Evolutionary conservation across 139 green algal genomes (phyloP), one percentile per base, ranked within the genome.

Genomic region (Volvox africanus): DNA sequence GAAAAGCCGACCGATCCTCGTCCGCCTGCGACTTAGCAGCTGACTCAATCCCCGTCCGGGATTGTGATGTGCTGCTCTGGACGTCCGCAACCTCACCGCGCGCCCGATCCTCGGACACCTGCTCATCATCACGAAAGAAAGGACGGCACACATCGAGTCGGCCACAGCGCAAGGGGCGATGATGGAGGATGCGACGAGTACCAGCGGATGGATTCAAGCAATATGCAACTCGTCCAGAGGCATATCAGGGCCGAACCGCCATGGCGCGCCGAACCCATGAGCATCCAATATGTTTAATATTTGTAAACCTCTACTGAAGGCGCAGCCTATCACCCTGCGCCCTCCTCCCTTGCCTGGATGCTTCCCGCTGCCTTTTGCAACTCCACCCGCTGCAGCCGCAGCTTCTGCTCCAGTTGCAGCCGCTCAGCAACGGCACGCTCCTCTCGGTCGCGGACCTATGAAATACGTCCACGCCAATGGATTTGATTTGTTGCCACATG

Each of bases 301-400:
- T n/a, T n/a, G n/a, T n/a, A n/a, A n/a, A n/a, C n/a, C n/a, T n/a
- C n/a, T n/a, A n/a, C n/a, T n/a, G n/a, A n/a, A n/a, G n/a, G n/a
- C n/a, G n/a, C n/a, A n/a, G n/a, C 44, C 44, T 9, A 55, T 14
- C 44, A 55, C 5, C 9, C 44, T 55, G 5, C 44, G 44, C 80
- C 33, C 80, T 37, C 71, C 11, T 20, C 71, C 44, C 85, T 84
- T 21, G 67, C 84, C 86, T 91, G 90, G 19, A 89, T 87, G 44
- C 79, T 77, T 3, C 73, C 89, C 30, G 68, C 69, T 82, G 80
- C 76, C 35, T 87, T 91, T 35, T 90, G 82, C 80, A 93, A 80
- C 93, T 96, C 94, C 82, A 95, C 84, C 50, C 93, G 80, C 81
- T 96, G 94, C 77, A 95, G 89, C 88, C 91, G 91, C 14, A 96